Evolutionary conservation across 768 basidiomycete genomes (phyloP).

Genomic region (Rhizopogon vulgaris): DNA sequence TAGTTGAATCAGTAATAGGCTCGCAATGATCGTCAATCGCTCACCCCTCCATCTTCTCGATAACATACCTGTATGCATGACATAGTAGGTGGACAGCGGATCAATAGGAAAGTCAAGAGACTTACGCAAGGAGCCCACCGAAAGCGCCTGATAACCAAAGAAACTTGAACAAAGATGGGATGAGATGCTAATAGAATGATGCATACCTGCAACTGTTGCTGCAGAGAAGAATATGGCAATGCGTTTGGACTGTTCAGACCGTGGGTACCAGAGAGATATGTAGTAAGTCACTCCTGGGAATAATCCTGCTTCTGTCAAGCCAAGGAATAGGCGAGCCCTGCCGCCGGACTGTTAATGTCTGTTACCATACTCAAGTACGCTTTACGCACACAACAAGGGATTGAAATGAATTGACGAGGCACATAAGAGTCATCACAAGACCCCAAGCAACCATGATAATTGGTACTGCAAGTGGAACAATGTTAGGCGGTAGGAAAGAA

Average conservation of each 20-base stretch:
- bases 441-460: slow-evolving; percentile 35
- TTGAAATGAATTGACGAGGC: slow-evolving; percentile 28
- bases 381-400: slow-evolving; percentile 25
- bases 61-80: slow-evolving; percentile 24
- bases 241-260: slow-evolving; percentile 49
- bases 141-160: slow-evolving; percentile 27
- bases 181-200: background rate
- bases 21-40: slow-evolving; percentile 3
- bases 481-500: slow-evolving; percentile 2
- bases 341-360: background rate
- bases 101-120: background rate
- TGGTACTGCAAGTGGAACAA: slow-evolving; percentile 26
- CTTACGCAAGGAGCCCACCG: slow-evolving; percentile 45
- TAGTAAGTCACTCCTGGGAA: slow-evolving; percentile 37
- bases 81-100: background rate
- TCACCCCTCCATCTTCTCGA: slow-evolving; percentile 28
- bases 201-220: slow-evolving; percentile 45
- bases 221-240: slow-evolving; percentile 62
- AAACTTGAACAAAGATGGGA: background rate
- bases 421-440: slow-evolving; percentile 33
- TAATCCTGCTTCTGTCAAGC: slow-evolving; percentile 42
- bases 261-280: slow-evolving; percentile 56
- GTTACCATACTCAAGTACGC: background rate
- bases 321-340: slow-evolving; percentile 38
- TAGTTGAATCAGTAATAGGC: background rate